Percentiles rank a stretch among this genome's conserved stretches.
These are phyloP conservation scores for Trichophyton benhamiae DNA, from an alignment of 2,329 filamentous ascomycete genomes.

Conservation along the genomic window DNA sequence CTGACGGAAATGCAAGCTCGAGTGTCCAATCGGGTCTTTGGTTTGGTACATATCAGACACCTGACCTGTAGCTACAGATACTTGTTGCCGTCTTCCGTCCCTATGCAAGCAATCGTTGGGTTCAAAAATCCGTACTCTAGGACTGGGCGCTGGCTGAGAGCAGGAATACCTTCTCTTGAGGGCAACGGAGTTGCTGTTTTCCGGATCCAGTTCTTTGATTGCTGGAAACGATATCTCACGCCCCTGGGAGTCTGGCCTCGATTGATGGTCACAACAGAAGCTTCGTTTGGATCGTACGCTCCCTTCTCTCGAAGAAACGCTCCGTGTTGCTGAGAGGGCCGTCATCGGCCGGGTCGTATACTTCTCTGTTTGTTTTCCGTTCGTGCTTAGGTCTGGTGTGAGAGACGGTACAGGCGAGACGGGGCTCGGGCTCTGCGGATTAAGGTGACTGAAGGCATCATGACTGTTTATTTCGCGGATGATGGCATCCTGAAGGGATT, in stretches of 20 bases:
- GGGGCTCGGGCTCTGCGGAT: constrained; percentile 5
- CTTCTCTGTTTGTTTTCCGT: background rate
- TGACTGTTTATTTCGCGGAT: constrained; percentile 35
- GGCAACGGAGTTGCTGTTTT: background rate
- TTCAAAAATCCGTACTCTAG: constrained; percentile 16
- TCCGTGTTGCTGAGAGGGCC: constrained; percentile 13
- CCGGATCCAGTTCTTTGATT: constrained; percentile 12
- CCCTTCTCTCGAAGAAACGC: constrained; percentile 20
- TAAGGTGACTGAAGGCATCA: constrained; percentile 26
- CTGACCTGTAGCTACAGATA: background rate
- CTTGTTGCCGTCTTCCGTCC: background rate
- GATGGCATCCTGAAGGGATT: constrained; percentile 33
- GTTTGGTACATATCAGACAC: background rate
- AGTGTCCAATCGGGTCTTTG: background rate
- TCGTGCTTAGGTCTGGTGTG: background rate
- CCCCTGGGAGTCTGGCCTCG: constrained; percentile 16
- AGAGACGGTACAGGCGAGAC: constrained; percentile 1
- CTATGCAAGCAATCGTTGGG: background rate
- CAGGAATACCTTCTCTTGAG: constrained; percentile 30
- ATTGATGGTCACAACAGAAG: constrained; percentile 22
- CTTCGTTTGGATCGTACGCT: constrained; percentile 20
- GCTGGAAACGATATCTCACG: constrained; percentile 14
- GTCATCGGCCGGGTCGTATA: background rate
- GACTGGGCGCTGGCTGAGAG: constrained; percentile 23
- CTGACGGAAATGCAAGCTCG: constrained; percentile 7